These are phyloP conservation scores for Hepatocystis sp. DNA, from an alignment of 169 alveolate genomes.

Conservation along the genomic window DNA sequence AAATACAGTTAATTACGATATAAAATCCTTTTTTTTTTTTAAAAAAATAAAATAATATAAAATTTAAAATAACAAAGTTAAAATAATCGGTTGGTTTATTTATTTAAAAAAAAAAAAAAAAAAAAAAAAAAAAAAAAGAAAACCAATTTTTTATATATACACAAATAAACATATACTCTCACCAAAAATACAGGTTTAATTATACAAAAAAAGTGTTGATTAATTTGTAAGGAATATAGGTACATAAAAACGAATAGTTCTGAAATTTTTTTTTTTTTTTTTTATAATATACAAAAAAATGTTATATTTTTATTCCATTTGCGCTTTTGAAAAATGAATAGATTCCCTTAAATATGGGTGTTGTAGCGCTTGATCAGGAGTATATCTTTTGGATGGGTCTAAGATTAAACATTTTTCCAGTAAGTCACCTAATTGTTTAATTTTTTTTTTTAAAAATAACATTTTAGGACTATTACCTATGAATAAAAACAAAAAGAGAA, in stretches of 20 bases:
- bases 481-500: slow-evolving; percentile 11
- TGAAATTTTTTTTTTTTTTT: too few relatives aligned
- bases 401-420: slow-evolving; percentile 94
- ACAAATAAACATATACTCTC: too few relatives aligned
- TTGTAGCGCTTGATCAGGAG: slow-evolving; percentile 96
- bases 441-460: slow-evolving; percentile 81
- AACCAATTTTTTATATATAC: background rate
- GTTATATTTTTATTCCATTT: slow-evolving; percentile 31
- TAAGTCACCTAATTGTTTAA: slow-evolving; percentile 93
- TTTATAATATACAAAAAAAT: too few relatives aligned
- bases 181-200: too few relatives aligned
- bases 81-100: too few relatives aligned
- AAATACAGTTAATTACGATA: too few relatives aligned
- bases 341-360: slow-evolving; percentile 93
- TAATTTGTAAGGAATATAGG: too few relatives aligned
- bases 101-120: slow-evolving; percentile 9
- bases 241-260: too few relatives aligned
- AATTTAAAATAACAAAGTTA: too few relatives aligned
- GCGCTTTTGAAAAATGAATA: slow-evolving; percentile 59
- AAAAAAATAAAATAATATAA: too few relatives aligned
- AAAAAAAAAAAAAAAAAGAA: background rate
- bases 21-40: too few relatives aligned
- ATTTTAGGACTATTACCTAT: slow-evolving; percentile 81
- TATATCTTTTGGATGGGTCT: slow-evolving; percentile 96
- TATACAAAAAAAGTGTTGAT: too few relatives aligned